Percentiles rank a stretch among this genome's conserved stretches.
Conservation (phyloP, 176 grass and related monocot genomes). For the Triticum monococcum region DNA sequence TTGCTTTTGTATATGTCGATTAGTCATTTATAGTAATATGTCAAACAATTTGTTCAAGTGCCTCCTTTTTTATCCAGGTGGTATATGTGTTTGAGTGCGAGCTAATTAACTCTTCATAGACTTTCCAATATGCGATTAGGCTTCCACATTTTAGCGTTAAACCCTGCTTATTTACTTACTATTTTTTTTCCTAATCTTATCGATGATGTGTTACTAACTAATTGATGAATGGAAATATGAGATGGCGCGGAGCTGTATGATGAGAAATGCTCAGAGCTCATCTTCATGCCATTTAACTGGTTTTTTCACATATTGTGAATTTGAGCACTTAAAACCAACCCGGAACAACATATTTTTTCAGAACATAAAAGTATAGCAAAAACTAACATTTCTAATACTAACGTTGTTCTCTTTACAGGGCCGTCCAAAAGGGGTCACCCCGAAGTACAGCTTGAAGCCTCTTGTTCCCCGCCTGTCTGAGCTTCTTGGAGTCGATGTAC, state of each 20-base stretch:
- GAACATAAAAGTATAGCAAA: background rate
- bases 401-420: conserved; percentile 21
- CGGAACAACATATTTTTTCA: background rate
- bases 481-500: conserved; percentile 58
- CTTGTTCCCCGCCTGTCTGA: conserved; percentile 61
- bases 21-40: no score
- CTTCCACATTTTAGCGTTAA: background rate
- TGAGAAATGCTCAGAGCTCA: background rate
- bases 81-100: no score
- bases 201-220: background rate
- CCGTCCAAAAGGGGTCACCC: conserved; percentile 64
- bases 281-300: background rate
- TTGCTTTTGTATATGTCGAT: no score
- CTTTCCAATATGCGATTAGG: background rate
- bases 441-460: conserved; percentile 71
- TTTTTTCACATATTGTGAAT: no score
- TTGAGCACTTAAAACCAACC: no score
- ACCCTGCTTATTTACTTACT: background rate
- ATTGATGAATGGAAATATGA: background rate
- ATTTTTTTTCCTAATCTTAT: background rate
- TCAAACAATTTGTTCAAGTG: background rate
- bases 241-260: background rate
- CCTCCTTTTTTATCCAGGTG: no score
- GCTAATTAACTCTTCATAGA: background rate
- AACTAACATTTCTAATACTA: background rate